Percentiles rank a stretch among this genome's conserved stretches.
Conservation (phyloP, 352 stramenopile species). For the Phytophthora fragariaefolia region DNA sequence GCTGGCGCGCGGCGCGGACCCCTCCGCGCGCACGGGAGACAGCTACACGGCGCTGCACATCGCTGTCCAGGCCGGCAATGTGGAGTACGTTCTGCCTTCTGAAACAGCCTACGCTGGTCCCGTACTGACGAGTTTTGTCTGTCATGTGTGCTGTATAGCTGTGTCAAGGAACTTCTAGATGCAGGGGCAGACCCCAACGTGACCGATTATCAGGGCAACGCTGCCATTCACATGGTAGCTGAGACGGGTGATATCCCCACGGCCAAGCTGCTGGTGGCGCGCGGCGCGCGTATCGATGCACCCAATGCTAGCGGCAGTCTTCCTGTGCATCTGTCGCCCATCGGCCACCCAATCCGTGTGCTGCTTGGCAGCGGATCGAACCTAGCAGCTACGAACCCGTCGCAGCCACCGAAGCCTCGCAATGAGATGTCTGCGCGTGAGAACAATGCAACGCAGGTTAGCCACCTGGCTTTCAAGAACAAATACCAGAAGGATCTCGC, state of each 20-base stretch:
- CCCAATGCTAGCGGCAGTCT: constrained; percentile 83
- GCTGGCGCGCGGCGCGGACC: constrained; percentile 69
- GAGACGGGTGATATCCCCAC: constrained; percentile 82
- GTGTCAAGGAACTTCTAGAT: constrained; percentile 77
- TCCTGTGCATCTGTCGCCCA: constrained; percentile 85
- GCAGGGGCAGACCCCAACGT: constrained; percentile 78
- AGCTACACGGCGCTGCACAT: constrained; percentile 86
- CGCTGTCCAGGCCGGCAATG: constrained; percentile 72
- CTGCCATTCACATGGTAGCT: constrained; percentile 83
- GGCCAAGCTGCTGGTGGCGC: constrained; percentile 79
- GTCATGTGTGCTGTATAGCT: constrained; percentile 35
- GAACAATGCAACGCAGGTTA: constrained; percentile 72
- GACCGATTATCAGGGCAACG: constrained; percentile 85
- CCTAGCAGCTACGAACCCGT: constrained; percentile 72
- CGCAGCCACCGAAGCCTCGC: constrained; percentile 64
- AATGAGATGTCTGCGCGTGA: constrained; percentile 55
- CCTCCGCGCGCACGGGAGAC: constrained; percentile 72
- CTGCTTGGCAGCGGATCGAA: constrained; percentile 76
- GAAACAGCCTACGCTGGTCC: neutral
- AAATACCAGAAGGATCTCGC: constrained; percentile 89
- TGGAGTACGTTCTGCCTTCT: constrained; percentile 47
- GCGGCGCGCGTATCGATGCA: constrained; percentile 73
- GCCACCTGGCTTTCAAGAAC: constrained; percentile 91
- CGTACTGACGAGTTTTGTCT: constrained; percentile 23
- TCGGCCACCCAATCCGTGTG: constrained; percentile 86